phyloP scores from a whole-genome alignment of 805 yeast genomes.

The Helenozyma baotianmanensis region DNA sequence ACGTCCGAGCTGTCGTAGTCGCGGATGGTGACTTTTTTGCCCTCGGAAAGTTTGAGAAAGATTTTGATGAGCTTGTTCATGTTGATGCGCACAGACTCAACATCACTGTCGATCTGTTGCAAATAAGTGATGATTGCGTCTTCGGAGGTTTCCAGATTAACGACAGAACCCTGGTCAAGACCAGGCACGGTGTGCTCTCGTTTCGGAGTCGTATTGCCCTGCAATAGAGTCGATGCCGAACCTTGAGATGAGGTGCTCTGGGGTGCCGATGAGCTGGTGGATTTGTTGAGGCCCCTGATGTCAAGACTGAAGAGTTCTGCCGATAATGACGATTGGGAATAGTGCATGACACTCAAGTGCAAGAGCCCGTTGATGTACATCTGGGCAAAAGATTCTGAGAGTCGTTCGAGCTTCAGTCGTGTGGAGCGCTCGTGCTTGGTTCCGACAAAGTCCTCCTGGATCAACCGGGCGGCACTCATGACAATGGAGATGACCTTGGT shows the following conservation, averaged over 20 bases:
- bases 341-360: conserved; percentile 45
- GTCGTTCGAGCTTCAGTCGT: conserved; percentile 45
- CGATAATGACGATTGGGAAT: conserved; percentile 18
- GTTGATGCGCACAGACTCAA: conserved; percentile 31
- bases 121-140: conserved; percentile 23
- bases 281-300: conserved; percentile 22
- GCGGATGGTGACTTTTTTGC: conserved; percentile 24
- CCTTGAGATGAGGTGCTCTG: conserved; percentile 8
- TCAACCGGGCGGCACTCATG: conserved; percentile 52
- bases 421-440: conserved; percentile 46
- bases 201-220: conserved; percentile 6
- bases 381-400: conserved; percentile 54
- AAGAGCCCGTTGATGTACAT: conserved; percentile 61
- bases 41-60: conserved; percentile 28
- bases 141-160: conserved; percentile 1
- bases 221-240: conserved; percentile 8
- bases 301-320: conserved; percentile 30
- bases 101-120: conserved; percentile 36
- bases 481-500: conserved; percentile 50
- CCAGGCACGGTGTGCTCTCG: conserved; percentile 1
- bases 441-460: conserved; percentile 45
- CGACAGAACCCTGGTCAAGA: background rate
- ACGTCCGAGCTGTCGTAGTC: conserved; percentile 39
- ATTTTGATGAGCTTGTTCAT: conserved; percentile 25
- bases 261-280: conserved; percentile 10